Base-by-base conservation (phyloP, 2,329 filamentous ascomycete genomes). In the Alternaria incomplexa region DNA sequence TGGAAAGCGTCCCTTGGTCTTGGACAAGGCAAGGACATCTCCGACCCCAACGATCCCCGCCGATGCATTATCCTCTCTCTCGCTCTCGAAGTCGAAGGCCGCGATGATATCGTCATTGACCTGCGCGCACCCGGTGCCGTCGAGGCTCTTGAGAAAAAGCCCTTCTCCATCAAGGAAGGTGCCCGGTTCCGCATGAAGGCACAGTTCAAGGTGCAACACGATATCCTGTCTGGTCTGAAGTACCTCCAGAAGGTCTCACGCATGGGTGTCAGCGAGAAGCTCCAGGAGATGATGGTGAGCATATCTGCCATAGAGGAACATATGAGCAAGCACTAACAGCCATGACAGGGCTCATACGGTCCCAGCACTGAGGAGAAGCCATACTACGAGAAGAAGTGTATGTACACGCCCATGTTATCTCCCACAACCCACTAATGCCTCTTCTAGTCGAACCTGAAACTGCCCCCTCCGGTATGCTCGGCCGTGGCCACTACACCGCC, bases 1-100 rank as follows among this genome's bases (percentile, higher is more conserved):
- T 99, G 97, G 91, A 99, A 99, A 86, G 89, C 95, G 77, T 98
- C 95, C 12, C 91, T 99, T 65, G 96, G 96, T 72, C 89, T 98
- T 64, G 89, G 90, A 68, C 89, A 85, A 60, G 84, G 89, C 72
- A 81, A 80, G 62, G 74, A 79, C 70, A 81, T 85, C 71, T 82
- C 82, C 48, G 82, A 85, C 77, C 81, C 83, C 62, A 92, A 86
- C 78, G 95, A 98, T 78, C 89, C 91, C 52, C 92, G 95, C 73
- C 93, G 92, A 79, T 97, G 93, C 84, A 94, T 97, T 83, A 97
- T 98, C 83, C 88, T 93, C 74, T 92, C 93, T 60, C 91, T 99
- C 59, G 91, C 93, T 64, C 91, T 99, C 83, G 91, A 97, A 69
- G 89, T 93, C 32, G 87, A 91, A 68, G 95, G 93, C 63, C 93